Base-by-base conservation (phyloP, 192 early-diverging fungal genomes). In the Linnemannia zychae region DNA sequence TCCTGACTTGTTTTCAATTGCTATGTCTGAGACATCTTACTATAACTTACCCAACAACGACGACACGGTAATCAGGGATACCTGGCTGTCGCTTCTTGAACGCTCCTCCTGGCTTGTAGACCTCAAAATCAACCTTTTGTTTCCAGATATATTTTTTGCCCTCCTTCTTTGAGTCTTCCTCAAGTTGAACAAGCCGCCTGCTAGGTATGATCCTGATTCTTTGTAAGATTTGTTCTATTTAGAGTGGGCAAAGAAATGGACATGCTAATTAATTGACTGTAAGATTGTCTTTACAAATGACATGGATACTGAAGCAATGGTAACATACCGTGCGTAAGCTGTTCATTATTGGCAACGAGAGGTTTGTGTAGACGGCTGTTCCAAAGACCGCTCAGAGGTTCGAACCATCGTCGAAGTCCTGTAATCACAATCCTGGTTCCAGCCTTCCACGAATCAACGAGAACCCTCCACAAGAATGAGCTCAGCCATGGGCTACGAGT, bases 21-120 rank as follows among this genome's bases (percentile, higher is more conserved):
- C 1, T 31, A 15, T n/a, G n/a, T 31, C 28, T 31, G 57, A 28
- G 4, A 13, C 12, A 63, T 0, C 12, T 24, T 31, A 2, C 12
- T 11, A 3, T 7, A 3, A 73, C 15, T 6, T 81, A 89, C 90
- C 80, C 84, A 52, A 47, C 49, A 11, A 91, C 90, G 11, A 82
- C 79, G 7, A 91, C 79, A 3, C 77, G 82, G 71, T 84, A 90
- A 66, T 89, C 83, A 33, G 90, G 90, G 13, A 65, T 69, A 17
- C 90, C 86, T 9, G 90, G 89, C n/a, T 88, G 78, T 16, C 88
- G 76, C 67, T 91, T 91, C 67, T 88, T 89, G 72, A 87, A 91
- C 16, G 69, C 57, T 33, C 82, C 67, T 34, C 69, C 79, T 22
- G 88, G 88, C 33, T 87, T 88, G 53, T 91, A 91, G 1, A 90